Conservation (phyloP, 1,139 yeast genomes). For the Yamadazyma diddensiae region DNA sequence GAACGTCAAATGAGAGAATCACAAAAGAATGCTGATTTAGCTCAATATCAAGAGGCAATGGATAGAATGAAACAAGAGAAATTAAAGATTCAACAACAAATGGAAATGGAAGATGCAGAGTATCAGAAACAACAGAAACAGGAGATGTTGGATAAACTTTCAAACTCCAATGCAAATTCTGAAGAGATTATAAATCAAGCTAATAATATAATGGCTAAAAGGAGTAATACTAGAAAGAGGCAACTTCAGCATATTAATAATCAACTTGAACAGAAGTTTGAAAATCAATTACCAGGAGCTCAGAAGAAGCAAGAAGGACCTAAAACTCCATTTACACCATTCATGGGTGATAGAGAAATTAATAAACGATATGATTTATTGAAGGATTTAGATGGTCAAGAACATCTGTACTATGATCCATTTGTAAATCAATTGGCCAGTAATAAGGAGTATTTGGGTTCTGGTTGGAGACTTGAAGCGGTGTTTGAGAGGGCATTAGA, state of each 20-base stretch:
- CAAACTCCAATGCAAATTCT: constrained; percentile 46
- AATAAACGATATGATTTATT: constrained; percentile 35
- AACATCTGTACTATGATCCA: constrained; percentile 51
- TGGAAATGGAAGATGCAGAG: constrained; percentile 64
- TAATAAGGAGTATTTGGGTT: constrained; percentile 72
- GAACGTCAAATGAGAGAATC: constrained; percentile 62
- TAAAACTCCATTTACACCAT: constrained; percentile 83
- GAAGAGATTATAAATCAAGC: constrained; percentile 50
- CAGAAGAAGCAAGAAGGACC: constrained; percentile 21
- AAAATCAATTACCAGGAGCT: constrained; percentile 25
- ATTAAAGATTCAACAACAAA: constrained; percentile 61
- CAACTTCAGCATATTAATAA: constrained; percentile 64
- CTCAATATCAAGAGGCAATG: constrained; percentile 55
- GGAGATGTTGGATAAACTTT: constrained; percentile 69
- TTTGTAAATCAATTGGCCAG: constrained; percentile 52
- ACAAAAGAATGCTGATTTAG: constrained; percentile 66
- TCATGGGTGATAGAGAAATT: constrained; percentile 79
- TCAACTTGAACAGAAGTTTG: constrained; percentile 43
- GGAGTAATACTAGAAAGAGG: constrained; percentile 63
- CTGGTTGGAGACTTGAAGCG: constrained; percentile 74
- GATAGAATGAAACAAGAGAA: constrained; percentile 59
- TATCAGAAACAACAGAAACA: constrained; percentile 56
- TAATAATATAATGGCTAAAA: constrained; percentile 46
- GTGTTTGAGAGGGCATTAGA: constrained; percentile 78
- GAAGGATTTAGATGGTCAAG: constrained; percentile 48